Evolutionary conservation across 768 basidiomycete genomes (phyloP).

Genomic region (Lactarius trivialis): DNA sequence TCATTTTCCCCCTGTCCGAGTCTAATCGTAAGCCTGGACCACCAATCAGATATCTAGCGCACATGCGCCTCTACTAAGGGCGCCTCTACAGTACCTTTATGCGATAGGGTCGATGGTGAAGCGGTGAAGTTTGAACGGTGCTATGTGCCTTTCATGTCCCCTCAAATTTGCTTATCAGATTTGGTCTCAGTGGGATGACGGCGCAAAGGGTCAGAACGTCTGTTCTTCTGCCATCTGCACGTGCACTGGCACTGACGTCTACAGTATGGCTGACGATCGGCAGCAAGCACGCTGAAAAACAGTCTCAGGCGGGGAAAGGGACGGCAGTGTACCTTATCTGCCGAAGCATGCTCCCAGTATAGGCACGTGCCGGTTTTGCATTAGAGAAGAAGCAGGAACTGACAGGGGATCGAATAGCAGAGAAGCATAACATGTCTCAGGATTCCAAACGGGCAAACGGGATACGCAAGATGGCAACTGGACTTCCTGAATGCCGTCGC

Average conservation of each 20-base stretch:
- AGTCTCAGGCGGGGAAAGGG: background rate
- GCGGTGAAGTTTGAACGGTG: background rate
- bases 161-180: background rate
- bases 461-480: background rate
- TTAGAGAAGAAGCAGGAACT: background rate
- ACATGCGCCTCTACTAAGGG: too few relatives aligned
- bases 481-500: conserved; percentile 12
- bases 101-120: background rate
- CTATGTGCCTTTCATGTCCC: background rate
- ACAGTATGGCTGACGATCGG: background rate
- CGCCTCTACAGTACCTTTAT: background rate
- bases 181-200: background rate
- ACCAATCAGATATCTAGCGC: background rate
- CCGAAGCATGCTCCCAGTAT: background rate
- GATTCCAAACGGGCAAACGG: background rate
- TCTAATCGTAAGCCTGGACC: background rate
- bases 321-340: conserved; percentile 10
- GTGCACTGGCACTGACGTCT: background rate
- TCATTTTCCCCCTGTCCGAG: background rate
- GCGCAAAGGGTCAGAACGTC: background rate
- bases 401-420: conserved; percentile 16
- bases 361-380: conserved; percentile 1
- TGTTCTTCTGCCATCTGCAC: too few relatives aligned
- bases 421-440: background rate
- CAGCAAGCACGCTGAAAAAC: background rate